A percentile compares a stretch with the other conserved stretches of the same genome.
phyloP scores from a whole-genome alignment of 805 yeast genomes.

The Kodamaea kaohsiungensis region DNA sequence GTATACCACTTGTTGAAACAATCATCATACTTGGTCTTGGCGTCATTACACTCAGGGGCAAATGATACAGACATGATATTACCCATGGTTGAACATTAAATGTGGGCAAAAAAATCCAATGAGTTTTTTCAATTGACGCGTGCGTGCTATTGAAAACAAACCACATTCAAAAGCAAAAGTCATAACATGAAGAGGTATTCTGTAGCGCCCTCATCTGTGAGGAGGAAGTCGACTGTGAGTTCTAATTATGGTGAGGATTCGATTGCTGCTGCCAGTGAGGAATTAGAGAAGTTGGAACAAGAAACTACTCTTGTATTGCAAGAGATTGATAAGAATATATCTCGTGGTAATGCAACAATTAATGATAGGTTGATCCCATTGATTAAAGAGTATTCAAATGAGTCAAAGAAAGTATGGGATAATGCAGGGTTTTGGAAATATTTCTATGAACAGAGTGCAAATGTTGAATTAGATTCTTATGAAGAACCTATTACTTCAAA shows the following conservation, averaged over 20 bases:
- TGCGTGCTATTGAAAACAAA: conserved; percentile 5
- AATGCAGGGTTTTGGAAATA: conserved; percentile 75
- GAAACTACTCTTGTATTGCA: conserved; percentile 76
- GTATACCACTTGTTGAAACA: conserved; percentile 96
- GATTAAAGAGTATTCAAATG: conserved; percentile 57
- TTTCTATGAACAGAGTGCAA: conserved; percentile 74
- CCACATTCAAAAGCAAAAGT: not conserved
- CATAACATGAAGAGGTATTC: conserved; percentile 34
- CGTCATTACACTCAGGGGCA: conserved; percentile 94
- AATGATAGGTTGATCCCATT: conserved; percentile 69
- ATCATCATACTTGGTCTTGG: conserved; percentile 83
- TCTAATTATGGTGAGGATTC: conserved; percentile 14
- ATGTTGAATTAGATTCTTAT: conserved; percentile 57
- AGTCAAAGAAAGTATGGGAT: conserved; percentile 62
- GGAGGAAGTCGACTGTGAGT: conserved; percentile 29
- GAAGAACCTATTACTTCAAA: conserved; percentile 39
- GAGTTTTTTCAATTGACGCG: not conserved
- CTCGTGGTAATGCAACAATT: conserved; percentile 65
- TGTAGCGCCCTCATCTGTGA: conserved; percentile 34
- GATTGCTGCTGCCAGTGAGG: conserved; percentile 20
- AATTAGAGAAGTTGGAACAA: conserved; percentile 69
- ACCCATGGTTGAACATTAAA: conserved; percentile 31
- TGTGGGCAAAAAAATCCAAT: no score
- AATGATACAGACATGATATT: conserved; percentile 64
- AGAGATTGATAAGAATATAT: conserved; percentile 73